Evolutionary conservation across 2,329 filamentous ascomycete genomes (phyloP), one percentile per base, ranked within the genome.

Genomic region (Exophiala bonariae): DNA sequence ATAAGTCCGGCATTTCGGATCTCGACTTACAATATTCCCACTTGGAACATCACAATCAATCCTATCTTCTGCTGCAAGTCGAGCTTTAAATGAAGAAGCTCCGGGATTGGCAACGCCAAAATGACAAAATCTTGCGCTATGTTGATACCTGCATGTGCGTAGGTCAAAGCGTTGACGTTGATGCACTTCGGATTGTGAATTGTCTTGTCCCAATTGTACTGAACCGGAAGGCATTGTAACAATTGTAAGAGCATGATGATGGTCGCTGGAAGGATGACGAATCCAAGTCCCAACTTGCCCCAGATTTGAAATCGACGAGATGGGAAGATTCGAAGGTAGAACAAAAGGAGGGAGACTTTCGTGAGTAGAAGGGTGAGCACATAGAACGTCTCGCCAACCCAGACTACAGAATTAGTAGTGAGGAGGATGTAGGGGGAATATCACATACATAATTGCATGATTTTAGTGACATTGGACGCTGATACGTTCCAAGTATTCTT

Each of bases 1-100:
- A 34, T 7, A 18, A 34, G 6, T 7, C 7, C 32, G 7, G n/a
- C 7, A 6, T 14, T n/a, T 34, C 13, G 32, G 5, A n/a, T 6
- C 17, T 34, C n/a, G 6, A 34, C 32, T 34, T 14, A 34, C 32
- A 34, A 34, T 34, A 34, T 34, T n/a, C 32, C 32, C 13, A 34
- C 32, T 18, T 34, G 32, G 17, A 34, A 34, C 32, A 34, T 34
- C 6, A 34, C 17, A 18, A 34, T 14, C 17, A 34, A 18, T n/a
- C 32, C 32, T n/a, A 34, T 34, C n/a, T 34, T 34, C 17, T 34
- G 32, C 13, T 34, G 32, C 13, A n/a, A n/a, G n/a, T 14, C n/a
- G 32, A 34, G 32, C 17, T 34, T 34, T 8, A 34, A 18, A 6
- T 5, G 17, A 18, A 34, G 32, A 8, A 34, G 32, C 32, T 34